Conservation (phyloP, 202 grass and related monocot genomes). For the Bolboschoenoplectus hybrid region DNA sequence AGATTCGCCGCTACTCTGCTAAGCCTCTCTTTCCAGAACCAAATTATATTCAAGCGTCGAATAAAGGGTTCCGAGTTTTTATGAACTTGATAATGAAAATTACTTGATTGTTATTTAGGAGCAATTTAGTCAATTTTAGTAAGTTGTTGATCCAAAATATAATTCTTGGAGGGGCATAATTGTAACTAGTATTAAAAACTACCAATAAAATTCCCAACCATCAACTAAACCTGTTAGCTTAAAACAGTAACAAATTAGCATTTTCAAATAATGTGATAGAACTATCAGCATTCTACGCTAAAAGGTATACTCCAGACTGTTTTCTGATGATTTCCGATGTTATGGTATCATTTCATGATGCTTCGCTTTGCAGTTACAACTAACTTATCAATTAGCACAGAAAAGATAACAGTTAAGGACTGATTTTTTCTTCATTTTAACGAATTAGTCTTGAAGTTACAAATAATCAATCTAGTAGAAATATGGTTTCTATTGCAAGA, state of each 20-base stretch:
- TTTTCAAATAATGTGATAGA: conserved; percentile 24
- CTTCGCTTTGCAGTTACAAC: background rate
- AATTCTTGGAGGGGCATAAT: background rate
- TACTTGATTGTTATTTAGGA: background rate
- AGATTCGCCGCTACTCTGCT: background rate
- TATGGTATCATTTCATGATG: background rate
- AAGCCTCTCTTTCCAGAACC: background rate
- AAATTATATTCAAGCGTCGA: background rate
- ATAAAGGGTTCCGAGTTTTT: background rate
- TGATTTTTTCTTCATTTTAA: conserved; percentile 16
- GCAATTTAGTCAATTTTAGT: conserved; percentile 9
- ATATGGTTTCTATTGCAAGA: background rate
- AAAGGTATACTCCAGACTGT: background rate
- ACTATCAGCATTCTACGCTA: background rate
- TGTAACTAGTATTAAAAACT: background rate
- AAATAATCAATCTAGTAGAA: background rate
- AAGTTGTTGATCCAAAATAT: conserved; percentile 13
- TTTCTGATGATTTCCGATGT: background rate
- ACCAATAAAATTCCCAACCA: background rate
- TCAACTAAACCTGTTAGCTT: background rate
- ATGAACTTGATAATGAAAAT: conserved; percentile 13
- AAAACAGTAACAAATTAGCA: background rate
- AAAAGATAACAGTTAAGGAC: background rate
- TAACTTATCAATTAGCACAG: background rate
- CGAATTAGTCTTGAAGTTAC: background rate